A percentile compares a stretch with the other conserved stretches of the same genome.
These are phyloP conservation scores for Phytopythium delawarense DNA, from an alignment of 352 stramenopile genomes.

Conservation along the genomic window DNA sequence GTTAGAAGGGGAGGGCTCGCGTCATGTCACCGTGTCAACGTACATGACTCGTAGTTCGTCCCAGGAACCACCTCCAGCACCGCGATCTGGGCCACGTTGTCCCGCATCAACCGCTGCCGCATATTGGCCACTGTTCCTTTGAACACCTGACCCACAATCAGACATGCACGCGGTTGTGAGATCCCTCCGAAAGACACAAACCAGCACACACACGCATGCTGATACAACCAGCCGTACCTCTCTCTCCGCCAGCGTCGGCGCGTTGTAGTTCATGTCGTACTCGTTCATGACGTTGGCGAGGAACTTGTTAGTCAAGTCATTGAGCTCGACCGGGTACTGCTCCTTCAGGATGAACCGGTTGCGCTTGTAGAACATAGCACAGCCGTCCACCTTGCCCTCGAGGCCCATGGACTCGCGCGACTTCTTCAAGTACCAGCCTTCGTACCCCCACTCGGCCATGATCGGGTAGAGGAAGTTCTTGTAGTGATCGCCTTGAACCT, in stretches of 20 bases:
- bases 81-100: constrained; percentile 98
- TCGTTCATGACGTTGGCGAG: constrained; percentile 60
- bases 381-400: constrained; percentile 97
- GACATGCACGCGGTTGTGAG: not conserved
- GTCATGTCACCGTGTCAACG: not conserved
- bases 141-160: constrained; percentile 22
- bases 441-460: constrained; percentile 94
- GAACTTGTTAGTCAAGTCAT: constrained; percentile 88
- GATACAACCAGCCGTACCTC: constrained; percentile 26
- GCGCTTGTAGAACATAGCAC: constrained; percentile 97
- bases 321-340: constrained; percentile 96
- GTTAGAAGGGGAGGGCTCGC: not conserved
- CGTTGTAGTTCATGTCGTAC: constrained; percentile 76
- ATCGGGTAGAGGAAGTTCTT: constrained; percentile 95
- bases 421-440: constrained; percentile 98
- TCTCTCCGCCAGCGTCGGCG: constrained; percentile 49
- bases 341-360: constrained; percentile 87
- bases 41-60: constrained; percentile 64
- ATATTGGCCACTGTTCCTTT: constrained; percentile 45
- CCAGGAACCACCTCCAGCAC: constrained; percentile 93
- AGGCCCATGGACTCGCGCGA: constrained; percentile 96
- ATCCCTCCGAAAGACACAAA: not conserved
- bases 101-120: constrained; percentile 90
- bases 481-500: constrained; percentile 99
- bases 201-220: not conserved